Base-by-base conservation (phyloP, 2,329 filamentous ascomycete genomes). In the Colletotrichum eremochloae region DNA sequence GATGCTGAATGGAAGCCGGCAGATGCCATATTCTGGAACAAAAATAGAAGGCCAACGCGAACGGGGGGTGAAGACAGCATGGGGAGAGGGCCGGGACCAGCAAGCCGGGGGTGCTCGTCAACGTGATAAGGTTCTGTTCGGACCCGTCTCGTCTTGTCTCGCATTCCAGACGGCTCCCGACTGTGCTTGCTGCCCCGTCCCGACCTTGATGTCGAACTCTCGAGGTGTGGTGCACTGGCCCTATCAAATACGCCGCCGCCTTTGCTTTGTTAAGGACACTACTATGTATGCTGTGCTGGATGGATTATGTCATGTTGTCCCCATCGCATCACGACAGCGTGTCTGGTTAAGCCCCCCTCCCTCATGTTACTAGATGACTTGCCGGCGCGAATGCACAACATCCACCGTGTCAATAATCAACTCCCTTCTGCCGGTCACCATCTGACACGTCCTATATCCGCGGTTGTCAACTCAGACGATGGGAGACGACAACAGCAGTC, bases 91-190 rank as follows among this genome's bases (percentile, higher is more conserved):
- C 2, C 31, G n/a, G 20, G 53, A 33, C 7, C 33, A 38, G 20
- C 53, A 56, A 56, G 33, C 53, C 52, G 61, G 52, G 44, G 52
- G 44, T 65, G 42, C 58, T 20, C 29, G 50, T 52, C 44, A 66
- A 63, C 40, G 36, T 52, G 68, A 68, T 68, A 71, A 68, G 68
- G 64, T 71, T 71, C 57, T 62, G 56, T 56, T 62, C 50, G 57
- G 68, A 40, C 48, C 57, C 68, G 63, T 68, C 48, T 71, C 68
- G 56, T 63, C 62, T 56, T 33, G 63, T 68, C 48, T 71, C 68
- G 56, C 68, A 67, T 56, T 33, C 63, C 61, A 48, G 55, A 67
- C 55, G 46, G 33, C 55, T 24, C 36, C 61, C 55, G 42, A 36
- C 29, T 57, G 40, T 48, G 63, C 66, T 12, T 36, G 60, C 60